Base-by-base conservation (phyloP, 495 filamentous ascomycete species). In the Trichoderma orchidacearum region DNA sequence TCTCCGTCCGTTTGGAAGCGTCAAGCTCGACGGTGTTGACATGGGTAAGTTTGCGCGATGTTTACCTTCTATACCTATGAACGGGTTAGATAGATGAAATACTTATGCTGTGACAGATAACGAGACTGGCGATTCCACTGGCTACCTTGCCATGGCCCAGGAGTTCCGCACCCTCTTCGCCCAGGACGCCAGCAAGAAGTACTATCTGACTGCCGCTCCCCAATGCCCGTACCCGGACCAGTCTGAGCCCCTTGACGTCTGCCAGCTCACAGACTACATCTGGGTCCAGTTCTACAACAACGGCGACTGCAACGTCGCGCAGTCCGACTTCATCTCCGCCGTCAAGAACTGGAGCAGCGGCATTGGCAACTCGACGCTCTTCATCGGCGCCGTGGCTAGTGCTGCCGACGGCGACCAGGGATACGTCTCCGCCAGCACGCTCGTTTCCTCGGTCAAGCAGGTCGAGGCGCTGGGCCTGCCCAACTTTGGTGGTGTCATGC, bases 21-120 rank as follows among this genome's bases (percentile, higher is more conserved):
- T 71, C 21, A 61, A 68, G 17, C 61, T 84, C 54, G 79, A 85
- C 59, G 82, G 82, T 23, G 84, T 82, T 67, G 82, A 85, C 59
- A 70, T 81, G 35, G 77, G 53, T 75, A 79, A 62, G 36, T 59
- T 45, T n/a, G n/a, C n/a, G n/a, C n/a, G n/a, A n/a, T n/a, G n/a
- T n/a, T n/a, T n/a, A n/a, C n/a, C n/a, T n/a, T n/a, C n/a, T n/a
- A n/a, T n/a, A n/a, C n/a, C n/a, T n/a, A n/a, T n/a, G n/a, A n/a
- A n/a, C n/a, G n/a, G n/a, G n/a, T n/a, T n/a, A n/a, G n/a, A n/a
- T n/a, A n/a, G n/a, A n/a, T n/a, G n/a, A n/a, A n/a, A n/a, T n/a
- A n/a, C 17, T 7, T 13, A 54, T 31, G 4, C 18, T 21, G n/a
- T 2, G 23, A 36, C 17, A 56, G 35, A 56, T 21, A 56, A 56